phyloP scores from a whole-genome alignment of 345 rosid genomes.

The Theobroma cacao region DNA sequence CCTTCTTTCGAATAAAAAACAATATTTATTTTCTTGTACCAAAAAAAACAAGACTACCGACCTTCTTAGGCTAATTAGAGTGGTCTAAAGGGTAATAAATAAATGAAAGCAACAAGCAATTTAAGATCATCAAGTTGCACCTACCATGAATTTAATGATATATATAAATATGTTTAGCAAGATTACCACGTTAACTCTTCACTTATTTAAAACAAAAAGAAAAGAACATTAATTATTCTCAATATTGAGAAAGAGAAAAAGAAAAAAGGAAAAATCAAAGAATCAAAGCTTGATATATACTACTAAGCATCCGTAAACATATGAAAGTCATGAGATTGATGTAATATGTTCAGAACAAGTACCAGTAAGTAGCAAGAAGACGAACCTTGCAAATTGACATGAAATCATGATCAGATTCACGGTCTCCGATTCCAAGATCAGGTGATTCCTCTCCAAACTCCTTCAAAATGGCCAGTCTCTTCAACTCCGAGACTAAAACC shows the following conservation, averaged over 20 bases:
- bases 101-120: neutral
- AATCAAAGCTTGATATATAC: neutral
- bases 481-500: constrained; percentile 65
- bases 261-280: neutral
- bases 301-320: neutral
- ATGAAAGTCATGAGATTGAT: neutral
- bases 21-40: neutral
- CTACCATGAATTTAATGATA: neutral
- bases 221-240: neutral
- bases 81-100: neutral
- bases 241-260: neutral
- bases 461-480: constrained; percentile 64
- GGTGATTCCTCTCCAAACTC: constrained; percentile 74
- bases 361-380: neutral
- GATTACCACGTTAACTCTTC: neutral
- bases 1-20: too few relatives aligned
- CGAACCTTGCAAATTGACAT: constrained; percentile 93
- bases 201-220: too few relatives aligned
- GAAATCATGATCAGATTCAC: constrained; percentile 79
- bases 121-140: neutral
- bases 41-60: too few relatives aligned
- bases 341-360: neutral
- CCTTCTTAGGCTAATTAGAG: neutral
- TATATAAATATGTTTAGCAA: neutral
- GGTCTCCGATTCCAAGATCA: constrained; percentile 83